Conservation (phyloP, 2,329 filamentous ascomycete species). For the Mycosphaerella sp. region DNA sequence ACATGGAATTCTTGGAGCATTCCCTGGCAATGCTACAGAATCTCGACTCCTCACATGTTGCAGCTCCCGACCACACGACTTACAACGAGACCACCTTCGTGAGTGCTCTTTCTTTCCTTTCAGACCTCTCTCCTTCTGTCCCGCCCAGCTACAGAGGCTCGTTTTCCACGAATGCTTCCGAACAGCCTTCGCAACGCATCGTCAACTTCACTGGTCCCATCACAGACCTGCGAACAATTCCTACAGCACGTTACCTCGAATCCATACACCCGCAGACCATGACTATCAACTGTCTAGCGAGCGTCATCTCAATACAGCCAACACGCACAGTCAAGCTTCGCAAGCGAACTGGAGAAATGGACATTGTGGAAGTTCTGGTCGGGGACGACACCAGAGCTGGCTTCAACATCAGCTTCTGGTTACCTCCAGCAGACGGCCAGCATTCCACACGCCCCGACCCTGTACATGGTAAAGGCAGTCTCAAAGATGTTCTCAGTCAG, state of each 20-base stretch:
- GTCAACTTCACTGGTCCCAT: constrained; percentile 44
- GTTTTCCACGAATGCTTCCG: constrained; percentile 6
- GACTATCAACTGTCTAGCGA: constrained; percentile 75
- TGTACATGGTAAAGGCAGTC: constrained; percentile 20
- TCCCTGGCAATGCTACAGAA: constrained; percentile 67
- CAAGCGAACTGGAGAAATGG: constrained; percentile 42
- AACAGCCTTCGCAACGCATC: constrained; percentile 18
- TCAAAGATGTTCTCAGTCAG: constrained; percentile 39
- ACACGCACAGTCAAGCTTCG: constrained; percentile 63
- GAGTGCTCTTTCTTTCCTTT: constrained; percentile 34
- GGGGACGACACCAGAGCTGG: constrained; percentile 79
- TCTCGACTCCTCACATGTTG: constrained; percentile 56
- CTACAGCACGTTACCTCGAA: constrained; percentile 58
- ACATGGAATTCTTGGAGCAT: constrained; percentile 66
- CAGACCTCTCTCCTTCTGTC: constrained; percentile 21
- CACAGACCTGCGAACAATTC: constrained; percentile 63
- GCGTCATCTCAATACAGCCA: constrained; percentile 65
- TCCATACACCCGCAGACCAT: constrained; percentile 72
- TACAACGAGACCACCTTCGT: constrained; percentile 35
- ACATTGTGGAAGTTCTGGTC: constrained; percentile 70
- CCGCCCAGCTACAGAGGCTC: constrained; percentile 16
- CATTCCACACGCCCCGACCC: not conserved
- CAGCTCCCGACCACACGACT: constrained; percentile 21
- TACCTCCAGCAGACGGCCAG: constrained; percentile 43
- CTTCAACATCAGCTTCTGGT: constrained; percentile 81